Base-by-base conservation (phyloP, 495 filamentous ascomycete species). In the Penicillium silybi region DNA sequence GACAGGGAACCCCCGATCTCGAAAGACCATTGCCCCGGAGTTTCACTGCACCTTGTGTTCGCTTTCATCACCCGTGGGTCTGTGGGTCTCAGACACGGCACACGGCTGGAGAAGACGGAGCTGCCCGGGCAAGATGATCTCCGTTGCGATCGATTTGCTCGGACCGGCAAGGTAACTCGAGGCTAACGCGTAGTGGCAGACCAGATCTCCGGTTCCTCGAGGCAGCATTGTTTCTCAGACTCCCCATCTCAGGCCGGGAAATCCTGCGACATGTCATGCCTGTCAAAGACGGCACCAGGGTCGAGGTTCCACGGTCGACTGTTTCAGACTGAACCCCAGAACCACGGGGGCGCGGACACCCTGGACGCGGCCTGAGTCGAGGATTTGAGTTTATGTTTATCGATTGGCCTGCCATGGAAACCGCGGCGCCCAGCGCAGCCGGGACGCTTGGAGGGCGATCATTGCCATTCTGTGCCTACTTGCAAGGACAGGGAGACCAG, bases 31-130 rank as follows among this genome's bases (percentile, higher is more conserved):
- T 48, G 45, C 46, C 57, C 53, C 53, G 26, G 49, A 57, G 46
- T 57, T 42, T 45, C 46, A 57, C 48, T 35, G 45, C 46, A 25
- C 27, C 29, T 50, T 48, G 49, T 43, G n/a, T n/a, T n/a, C n/a
- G n/a, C n/a, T 32, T 53, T 46, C 58, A 46, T 43, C 53, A 47
- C 45, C 35, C n/a, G 58, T 61, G 58, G 58, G 50, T 47, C 58
- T 48, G 58, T 61, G 58, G 58, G 50, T 47, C 58, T 48, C 20
- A 41, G 48, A 59, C 45, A 52, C 57, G 57, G 54, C 50, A 53
- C 57, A 58, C 44, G 26, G 42, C n/a, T 17, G 39, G 48, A 34
- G 29, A n/a, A 34, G 22, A 58, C 47, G 43, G 56, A 54, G 56
- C 41, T 42, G 50, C 18, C 56, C 35, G 41, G 46, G 41, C 6